Conservation (phyloP, 805 yeast species). For the Millerozyma acaciae region DNA sequence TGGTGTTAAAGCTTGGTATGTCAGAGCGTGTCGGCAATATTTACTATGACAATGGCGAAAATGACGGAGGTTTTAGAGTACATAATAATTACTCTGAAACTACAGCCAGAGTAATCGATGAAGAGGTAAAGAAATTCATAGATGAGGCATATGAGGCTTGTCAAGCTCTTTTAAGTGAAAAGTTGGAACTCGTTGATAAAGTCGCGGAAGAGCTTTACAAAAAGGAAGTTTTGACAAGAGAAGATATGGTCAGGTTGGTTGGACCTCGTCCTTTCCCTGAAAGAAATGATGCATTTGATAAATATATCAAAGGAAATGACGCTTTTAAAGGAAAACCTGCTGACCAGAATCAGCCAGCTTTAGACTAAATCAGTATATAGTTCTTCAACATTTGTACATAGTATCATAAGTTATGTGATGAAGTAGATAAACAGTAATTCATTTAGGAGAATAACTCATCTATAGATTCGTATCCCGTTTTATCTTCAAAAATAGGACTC, state of each 20-base stretch:
- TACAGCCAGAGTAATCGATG: conserved; percentile 64
- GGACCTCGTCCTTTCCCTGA: conserved; percentile 80
- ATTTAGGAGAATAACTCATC: conserved; percentile 16
- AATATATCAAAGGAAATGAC: conserved; percentile 59
- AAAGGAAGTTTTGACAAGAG: conserved; percentile 78
- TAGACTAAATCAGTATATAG: conserved; percentile 16
- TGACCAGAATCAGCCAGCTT: conserved; percentile 7
- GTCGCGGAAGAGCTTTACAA: conserved; percentile 71
- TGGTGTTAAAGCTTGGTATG: conserved; percentile 90
- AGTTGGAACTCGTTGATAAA: conserved; percentile 54
- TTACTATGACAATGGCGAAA: conserved; percentile 47
- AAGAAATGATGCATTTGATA: conserved; percentile 84
- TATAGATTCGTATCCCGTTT: conserved; percentile 7
- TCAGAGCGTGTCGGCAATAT: conserved; percentile 73
- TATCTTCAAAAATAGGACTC: background rate
- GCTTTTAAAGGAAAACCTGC: conserved; percentile 35
- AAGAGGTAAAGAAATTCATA: conserved; percentile 64
- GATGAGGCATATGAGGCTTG: conserved; percentile 64
- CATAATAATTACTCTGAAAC: conserved; percentile 67
- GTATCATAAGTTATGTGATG: conserved; percentile 4
- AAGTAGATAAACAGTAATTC: background rate
- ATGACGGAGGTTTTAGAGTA: conserved; percentile 48
- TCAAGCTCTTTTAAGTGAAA: conserved; percentile 51
- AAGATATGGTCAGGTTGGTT: conserved; percentile 70
- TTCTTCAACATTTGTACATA: conserved; percentile 8